Evolutionary conservation across 2,329 filamentous ascomycete species (phyloP).

Genomic region (Colletotrichum spinosum): DNA sequence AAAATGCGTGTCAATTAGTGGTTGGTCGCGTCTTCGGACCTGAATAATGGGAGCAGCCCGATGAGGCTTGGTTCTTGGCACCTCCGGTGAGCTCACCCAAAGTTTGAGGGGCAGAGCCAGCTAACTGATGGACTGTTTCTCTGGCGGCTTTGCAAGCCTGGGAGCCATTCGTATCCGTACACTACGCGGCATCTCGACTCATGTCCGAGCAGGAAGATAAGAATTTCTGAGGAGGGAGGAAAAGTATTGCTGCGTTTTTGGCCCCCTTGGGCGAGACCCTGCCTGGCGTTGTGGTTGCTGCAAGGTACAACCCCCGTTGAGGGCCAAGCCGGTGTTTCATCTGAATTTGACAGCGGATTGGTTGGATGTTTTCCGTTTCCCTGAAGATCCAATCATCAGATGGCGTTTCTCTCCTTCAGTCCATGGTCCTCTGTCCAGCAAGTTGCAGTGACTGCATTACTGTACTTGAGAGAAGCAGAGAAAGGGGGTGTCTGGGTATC

Average conservation of each 20-base stretch:
- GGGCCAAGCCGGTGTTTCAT: constrained; percentile 35
- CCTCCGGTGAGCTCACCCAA: constrained; percentile 11
- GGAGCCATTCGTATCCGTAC: no score
- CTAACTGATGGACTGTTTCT: no score
- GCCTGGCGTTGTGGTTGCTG: constrained; percentile 1
- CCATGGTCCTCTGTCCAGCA: constrained; percentile 12
- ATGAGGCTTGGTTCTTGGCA: constrained; percentile 30
- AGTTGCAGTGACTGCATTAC: constrained; percentile 4
- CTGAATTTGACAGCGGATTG: constrained; percentile 26
- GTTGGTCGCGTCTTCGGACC: constrained; percentile 25
- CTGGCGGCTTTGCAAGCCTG: no score
- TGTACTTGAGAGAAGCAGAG: constrained; percentile 13
- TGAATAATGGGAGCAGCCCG: constrained; percentile 10
- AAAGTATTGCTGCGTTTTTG: background rate
- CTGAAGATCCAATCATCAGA: constrained; percentile 27
- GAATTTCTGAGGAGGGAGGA: background rate
- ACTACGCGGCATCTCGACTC: no score
- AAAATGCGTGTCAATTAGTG: constrained; percentile 28
- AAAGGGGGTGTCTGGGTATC: constrained; percentile 23
- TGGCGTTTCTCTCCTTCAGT: constrained; percentile 11
- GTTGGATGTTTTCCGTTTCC: constrained; percentile 27
- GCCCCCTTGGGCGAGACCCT: background rate
- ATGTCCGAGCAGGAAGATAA: no score
- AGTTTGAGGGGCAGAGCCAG: no score
- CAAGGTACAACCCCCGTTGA: constrained; percentile 27